Evolutionary conservation across 176 grass and related monocot species (phyloP).

Genomic region (Lolium rigidum): DNA sequence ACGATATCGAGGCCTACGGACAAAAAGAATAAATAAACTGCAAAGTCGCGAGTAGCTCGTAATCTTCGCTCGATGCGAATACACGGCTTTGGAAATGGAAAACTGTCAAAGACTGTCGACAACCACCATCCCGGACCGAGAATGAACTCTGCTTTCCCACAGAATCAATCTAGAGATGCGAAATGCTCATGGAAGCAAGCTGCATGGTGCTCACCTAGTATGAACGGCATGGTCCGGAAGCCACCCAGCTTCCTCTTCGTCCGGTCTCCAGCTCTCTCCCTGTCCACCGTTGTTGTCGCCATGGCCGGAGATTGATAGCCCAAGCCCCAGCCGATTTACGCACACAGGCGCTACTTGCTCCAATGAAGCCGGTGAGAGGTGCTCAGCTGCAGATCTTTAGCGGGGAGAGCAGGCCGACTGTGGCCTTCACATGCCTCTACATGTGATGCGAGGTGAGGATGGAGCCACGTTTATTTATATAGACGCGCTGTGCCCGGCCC

Average conservation of each 20-base stretch:
- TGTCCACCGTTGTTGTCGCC: constrained; percentile 17
- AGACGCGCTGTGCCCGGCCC: neutral
- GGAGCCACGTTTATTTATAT: constrained; percentile 31
- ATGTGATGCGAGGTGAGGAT: neutral
- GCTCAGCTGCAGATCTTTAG: neutral
- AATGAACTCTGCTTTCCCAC: neutral
- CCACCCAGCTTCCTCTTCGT: constrained; percentile 61
- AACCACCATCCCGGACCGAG: neutral
- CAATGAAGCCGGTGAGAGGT: neutral
- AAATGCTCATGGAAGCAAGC: neutral
- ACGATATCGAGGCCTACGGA: neutral
- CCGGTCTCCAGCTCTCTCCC: constrained; percentile 20
- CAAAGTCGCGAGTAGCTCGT: neutral
- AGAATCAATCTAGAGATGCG: neutral
- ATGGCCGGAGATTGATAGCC: neutral
- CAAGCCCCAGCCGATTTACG: neutral
- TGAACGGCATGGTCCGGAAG: constrained; percentile 79
- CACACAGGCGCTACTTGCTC: neutral
- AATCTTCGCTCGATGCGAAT: neutral
- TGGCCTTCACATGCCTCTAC: constrained; percentile 27
- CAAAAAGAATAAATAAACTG: neutral
- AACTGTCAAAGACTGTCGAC: neutral
- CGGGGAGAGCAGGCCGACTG: neutral
- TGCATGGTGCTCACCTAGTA: constrained; percentile 55
- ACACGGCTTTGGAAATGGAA: neutral